Evolutionary conservation across 345 rosid genomes (phyloP), one percentile per base, ranked within the genome.

Genomic region (Salix caprea): DNA sequence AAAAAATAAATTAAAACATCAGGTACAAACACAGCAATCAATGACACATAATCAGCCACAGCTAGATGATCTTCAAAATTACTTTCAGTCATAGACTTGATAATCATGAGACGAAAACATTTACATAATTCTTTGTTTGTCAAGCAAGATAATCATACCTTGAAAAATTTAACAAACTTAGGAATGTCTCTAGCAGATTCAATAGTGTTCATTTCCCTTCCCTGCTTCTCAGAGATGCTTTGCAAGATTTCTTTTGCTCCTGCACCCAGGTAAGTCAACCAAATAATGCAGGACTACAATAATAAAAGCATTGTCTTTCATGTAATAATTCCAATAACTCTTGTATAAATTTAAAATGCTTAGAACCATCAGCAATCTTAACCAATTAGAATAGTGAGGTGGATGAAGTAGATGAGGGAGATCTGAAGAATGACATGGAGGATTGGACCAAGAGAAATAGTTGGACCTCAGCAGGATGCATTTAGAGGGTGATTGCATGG

Each of bases 171-270:
- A 18, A 93, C 73, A 80, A 95, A 95, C 72, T 88, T 85, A 3
- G 91, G 89, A 69, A 95, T 95, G 40, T 93, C 94, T 78, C 88
- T 84, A 2, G 86, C 92, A 36, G 97, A 95, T 89, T 93, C 99
- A 66, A 68, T 79, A 23, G 97, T 77, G 85, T 70, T 88, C 99
- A 93, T 93, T 76, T 95, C 87, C 86, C 80, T 89, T 77, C 97
- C 97, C 76, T 93, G 96, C 87, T 87, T 95, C 81, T 93, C 97
- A 13, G 99, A 95, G 61, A 95, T 82, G 80, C 84, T 91, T 65
- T 80, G 91, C 79, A 95, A 78, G 56, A 95, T 76, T 83, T 95
- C 97, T 74, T 91, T 93, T 60, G 93, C 94, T 67, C 97, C 99
- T 95, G 85, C 79, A 87, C 76, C 78, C 74, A 77, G 44, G 61